These are phyloP conservation scores for Rhododendron kiyosumense DNA, from an alignment of 148 eudicot genomes.

Conservation along the genomic window DNA sequence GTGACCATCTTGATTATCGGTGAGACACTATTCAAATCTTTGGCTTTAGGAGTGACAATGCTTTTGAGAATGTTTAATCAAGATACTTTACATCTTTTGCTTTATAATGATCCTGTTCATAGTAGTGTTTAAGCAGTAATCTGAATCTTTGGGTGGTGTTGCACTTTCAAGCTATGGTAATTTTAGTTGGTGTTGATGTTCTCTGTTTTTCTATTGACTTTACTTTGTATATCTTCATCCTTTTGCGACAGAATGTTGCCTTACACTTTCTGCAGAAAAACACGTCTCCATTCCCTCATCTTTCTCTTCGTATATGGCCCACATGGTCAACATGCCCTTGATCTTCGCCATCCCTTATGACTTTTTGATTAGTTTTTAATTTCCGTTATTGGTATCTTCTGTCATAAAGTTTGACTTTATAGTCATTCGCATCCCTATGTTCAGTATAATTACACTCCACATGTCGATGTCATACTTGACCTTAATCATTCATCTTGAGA, in stretches of 20 bases:
- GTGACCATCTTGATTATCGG: slow-evolving; percentile 90
- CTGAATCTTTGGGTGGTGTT: background rate
- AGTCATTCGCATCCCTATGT: background rate
- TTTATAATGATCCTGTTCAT: background rate
- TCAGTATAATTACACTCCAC: background rate
- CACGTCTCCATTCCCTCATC: background rate
- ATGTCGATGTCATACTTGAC: background rate
- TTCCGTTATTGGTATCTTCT: background rate
- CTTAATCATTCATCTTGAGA: background rate
- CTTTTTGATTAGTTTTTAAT: background rate
- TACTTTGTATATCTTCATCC: background rate
- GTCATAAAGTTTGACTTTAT: background rate
- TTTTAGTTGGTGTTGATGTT: background rate
- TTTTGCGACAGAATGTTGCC: background rate
- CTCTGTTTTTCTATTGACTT: background rate
- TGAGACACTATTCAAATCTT: slow-evolving; percentile 27
- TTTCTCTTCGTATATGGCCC: background rate
- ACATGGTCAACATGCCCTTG: background rate
- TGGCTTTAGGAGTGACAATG: background rate
- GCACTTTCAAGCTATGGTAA: background rate
- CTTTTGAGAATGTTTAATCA: background rate
- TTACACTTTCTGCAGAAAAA: background rate
- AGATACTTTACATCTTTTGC: slow-evolving; percentile 19
- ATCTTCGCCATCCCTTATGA: background rate
- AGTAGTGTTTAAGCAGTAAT: background rate